Evolutionary conservation across 83 land plant genomes (phyloP), one percentile per base, ranked within the genome.

Genomic region (Picea engelmannii): DNA sequence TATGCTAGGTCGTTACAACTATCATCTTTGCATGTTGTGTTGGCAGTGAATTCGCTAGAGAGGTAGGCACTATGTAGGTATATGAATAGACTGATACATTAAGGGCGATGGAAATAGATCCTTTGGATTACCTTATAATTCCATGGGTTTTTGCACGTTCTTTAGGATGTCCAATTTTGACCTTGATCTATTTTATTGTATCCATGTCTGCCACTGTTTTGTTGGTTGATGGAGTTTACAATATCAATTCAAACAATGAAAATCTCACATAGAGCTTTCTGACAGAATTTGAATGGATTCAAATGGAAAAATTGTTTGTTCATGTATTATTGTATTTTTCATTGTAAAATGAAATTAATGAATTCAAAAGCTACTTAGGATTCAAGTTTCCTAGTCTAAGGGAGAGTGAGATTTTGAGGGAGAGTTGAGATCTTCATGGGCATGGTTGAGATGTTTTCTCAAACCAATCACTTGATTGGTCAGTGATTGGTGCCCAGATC

Each of bases 1-100:
- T 97, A 38, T 90, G 93, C 62, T 98, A 98, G 25, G 98, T 97
- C 4, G 90, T 97, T 42, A 97, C 99, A 66, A 83, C 98, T 71
- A 87, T 97, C 66, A 91, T 97, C 35, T 84, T 91, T 74, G 95
- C 98, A 5, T 96, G 99, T n/a, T 87, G 98, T 47, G 90, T 96
- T 35, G 99, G 99, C 20, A 87, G 91, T 85, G 95, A 95, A 24
- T 96, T 92, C 84, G 97, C 95, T 73, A 98, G 96, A 40, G 99
- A 96, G 89, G 90, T 97, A 27, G 99, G 95, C 0, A 97, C 99
- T 49, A 97, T 97, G 99, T 98, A 89, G 87, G 99, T 96, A 17
- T 93, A 96, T 12, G 99, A 97, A 84, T 98, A 97, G 79, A 94
- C 95, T 8, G 99, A 97, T 78, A 97, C 98, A 4, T 82, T 97